phyloP scores from a whole-genome alignment of 768 basidiomycete genomes.

The Russula sp. region DNA sequence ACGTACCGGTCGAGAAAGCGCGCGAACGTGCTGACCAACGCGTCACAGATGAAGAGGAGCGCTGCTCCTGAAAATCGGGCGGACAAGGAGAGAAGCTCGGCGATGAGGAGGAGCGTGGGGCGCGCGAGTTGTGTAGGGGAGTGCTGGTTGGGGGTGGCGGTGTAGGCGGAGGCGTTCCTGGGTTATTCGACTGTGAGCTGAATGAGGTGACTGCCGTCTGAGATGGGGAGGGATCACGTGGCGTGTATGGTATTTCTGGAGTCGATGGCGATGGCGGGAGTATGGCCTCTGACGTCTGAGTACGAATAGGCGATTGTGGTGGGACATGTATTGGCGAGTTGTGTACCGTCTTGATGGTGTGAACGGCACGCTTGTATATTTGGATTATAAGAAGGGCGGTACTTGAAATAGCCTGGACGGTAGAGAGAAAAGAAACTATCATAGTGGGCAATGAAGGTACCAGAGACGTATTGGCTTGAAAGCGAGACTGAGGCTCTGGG shows the following conservation, averaged over 20 bases:
- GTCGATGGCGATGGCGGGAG: neutral
- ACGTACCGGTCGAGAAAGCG: slow-evolving; percentile 60
- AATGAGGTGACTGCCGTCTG: slow-evolving; percentile 11
- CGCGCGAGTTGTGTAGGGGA: slow-evolving; percentile 38
- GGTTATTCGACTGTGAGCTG: neutral
- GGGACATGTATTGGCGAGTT: slow-evolving; percentile 5
- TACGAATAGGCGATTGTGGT: slow-evolving; percentile 5
- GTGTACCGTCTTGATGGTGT: slow-evolving; percentile 66
- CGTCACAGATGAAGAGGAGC: slow-evolving; percentile 45
- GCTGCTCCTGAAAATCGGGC: slow-evolving; percentile 49
- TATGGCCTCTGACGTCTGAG: neutral
- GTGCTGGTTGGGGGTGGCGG: neutral
- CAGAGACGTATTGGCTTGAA: slow-evolving; percentile 30
- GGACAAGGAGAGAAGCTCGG: slow-evolving; percentile 49
- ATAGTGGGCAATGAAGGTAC: slow-evolving; percentile 48
- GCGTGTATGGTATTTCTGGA: slow-evolving; percentile 4
- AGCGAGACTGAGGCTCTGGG: slow-evolving; percentile 33
- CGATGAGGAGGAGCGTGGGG: slow-evolving; percentile 46
- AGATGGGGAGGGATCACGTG: slow-evolving; percentile 16
- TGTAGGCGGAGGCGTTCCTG: neutral
- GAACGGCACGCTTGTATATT: slow-evolving; percentile 60
- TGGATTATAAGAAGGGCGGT: slow-evolving; percentile 64
- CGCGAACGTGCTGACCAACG: slow-evolving; percentile 48
- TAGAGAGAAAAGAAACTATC: slow-evolving; percentile 68
- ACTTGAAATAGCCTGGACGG: slow-evolving; percentile 69